Conservation (phyloP, 2,329 filamentous ascomycete genomes). For the Ophiostoma populinum region DNA sequence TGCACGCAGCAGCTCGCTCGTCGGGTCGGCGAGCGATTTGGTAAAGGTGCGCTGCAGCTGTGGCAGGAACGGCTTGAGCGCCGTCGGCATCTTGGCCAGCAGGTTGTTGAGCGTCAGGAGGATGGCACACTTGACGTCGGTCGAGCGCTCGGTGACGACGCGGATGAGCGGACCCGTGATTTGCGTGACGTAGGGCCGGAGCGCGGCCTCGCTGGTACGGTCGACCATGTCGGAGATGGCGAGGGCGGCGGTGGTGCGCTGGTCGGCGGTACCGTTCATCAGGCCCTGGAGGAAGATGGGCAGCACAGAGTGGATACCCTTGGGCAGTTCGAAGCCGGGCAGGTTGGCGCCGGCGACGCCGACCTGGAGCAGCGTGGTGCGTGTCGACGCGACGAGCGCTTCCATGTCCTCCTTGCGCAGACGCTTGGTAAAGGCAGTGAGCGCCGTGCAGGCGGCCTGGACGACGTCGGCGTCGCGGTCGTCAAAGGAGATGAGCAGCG, state of each 20-base stretch:
- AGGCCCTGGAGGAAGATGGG: constrained; percentile 96
- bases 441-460: constrained; percentile 74
- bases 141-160: constrained; percentile 90
- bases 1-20: constrained; percentile 72
- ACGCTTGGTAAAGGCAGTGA: constrained; percentile 73
- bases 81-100: constrained; percentile 87
- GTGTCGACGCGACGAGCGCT: constrained; percentile 66
- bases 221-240: constrained; percentile 94
- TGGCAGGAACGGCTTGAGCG: constrained; percentile 90
- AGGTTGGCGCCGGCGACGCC: constrained; percentile 74
- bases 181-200: constrained; percentile 92
- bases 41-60: constrained; percentile 95
- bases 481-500: constrained; percentile 80
- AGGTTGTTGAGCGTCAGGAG: constrained; percentile 87
- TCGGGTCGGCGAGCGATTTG: constrained; percentile 82
- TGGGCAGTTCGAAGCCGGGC: constrained; percentile 78
- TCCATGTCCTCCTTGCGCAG: constrained; percentile 98
- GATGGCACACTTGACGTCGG: constrained; percentile 91
- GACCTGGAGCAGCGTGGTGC: constrained; percentile 72
- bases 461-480: constrained; percentile 71
- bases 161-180: constrained; percentile 95
- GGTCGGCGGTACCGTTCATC: constrained; percentile 88
- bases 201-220: constrained; percentile 67
- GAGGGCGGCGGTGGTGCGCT: constrained; percentile 78
- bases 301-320: constrained; percentile 90